phyloP scores from a whole-genome alignment of 2,329 filamentous ascomycete species.

The Coleophoma crateriformis region DNA sequence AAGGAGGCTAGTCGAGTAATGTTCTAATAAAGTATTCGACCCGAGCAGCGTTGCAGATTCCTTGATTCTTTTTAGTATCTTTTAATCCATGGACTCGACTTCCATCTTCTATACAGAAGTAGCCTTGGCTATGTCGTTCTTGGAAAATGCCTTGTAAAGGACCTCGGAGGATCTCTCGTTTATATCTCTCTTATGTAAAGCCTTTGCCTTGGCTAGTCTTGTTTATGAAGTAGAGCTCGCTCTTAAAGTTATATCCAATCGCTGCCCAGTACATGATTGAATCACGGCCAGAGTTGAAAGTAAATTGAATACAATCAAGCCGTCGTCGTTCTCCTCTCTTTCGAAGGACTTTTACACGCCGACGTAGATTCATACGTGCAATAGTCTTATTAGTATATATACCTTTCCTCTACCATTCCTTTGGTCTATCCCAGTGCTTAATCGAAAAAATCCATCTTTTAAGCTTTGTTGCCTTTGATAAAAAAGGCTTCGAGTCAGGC shows the following conservation, averaged over 20 bases:
- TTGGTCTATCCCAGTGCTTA: not conserved
- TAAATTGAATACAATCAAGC: not conserved
- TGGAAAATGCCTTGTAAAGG: constrained; percentile 3
- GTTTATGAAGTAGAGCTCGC: constrained; percentile 3
- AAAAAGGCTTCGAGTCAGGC: not conserved
- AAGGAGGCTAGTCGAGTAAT: constrained; percentile 3
- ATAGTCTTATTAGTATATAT: not conserved
- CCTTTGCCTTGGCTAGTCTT: constrained; percentile 10
- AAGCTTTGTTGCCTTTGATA: not conserved
- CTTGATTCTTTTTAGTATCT: constrained; percentile 7
- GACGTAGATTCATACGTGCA: not conserved
- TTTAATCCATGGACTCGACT: constrained; percentile 7
- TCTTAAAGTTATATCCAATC: constrained; percentile 12
- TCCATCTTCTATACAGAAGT: constrained; percentile 6
- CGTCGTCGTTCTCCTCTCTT: not conserved
- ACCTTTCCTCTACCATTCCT: not conserved
- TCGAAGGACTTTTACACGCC: not conserved
- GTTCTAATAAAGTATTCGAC: constrained; percentile 6
- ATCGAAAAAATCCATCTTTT: not conserved
- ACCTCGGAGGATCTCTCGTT: constrained; percentile 5
- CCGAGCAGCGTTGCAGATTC: constrained; percentile 7
- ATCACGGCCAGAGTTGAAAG: constrained; percentile 3
- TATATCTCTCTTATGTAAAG: constrained; percentile 12
- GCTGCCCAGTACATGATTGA: constrained; percentile 5
- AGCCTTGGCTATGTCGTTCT: constrained; percentile 1